phyloP scores from a whole-genome alignment of 1,284 basidiomycete genomes.

The Sutorius eximius region DNA sequence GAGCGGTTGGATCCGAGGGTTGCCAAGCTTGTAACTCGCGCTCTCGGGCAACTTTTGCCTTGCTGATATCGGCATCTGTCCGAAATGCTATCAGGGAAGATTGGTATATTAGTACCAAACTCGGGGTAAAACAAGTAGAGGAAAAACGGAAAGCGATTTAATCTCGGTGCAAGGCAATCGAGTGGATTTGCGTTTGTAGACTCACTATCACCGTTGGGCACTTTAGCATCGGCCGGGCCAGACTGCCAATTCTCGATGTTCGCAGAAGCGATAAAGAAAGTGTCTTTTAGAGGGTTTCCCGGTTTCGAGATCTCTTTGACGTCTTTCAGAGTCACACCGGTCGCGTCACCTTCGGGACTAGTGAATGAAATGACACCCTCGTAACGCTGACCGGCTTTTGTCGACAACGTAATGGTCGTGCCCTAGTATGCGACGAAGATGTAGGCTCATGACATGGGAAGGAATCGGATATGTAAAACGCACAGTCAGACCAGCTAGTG shows the following conservation, averaged over 20 bases:
- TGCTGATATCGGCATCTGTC: constrained; percentile 86
- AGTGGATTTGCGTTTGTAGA: constrained; percentile 12
- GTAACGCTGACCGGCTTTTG: constrained; percentile 66
- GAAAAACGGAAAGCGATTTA: neutral
- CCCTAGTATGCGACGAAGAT: constrained; percentile 46
- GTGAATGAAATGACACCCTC: constrained; percentile 70
- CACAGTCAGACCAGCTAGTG: constrained; percentile 64
- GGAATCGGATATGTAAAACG: constrained; percentile 33
- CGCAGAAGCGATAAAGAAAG: constrained; percentile 63
- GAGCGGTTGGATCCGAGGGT: constrained; percentile 34
- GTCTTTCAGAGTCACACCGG: constrained; percentile 72
- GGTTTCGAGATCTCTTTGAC: constrained; percentile 65
- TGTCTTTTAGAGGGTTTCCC: constrained; percentile 66
- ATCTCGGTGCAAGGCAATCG: neutral
- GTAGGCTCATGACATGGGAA: constrained; percentile 20
- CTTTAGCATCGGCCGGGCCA: constrained; percentile 67
- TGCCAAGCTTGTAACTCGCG: constrained; percentile 88
- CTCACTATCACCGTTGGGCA: constrained; percentile 67
- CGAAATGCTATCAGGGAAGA: constrained; percentile 63
- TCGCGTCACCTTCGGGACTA: constrained; percentile 60
- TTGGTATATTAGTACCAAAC: constrained; percentile 15
- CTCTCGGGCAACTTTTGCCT: constrained; percentile 56
- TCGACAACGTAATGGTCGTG: constrained; percentile 67
- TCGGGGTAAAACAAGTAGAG: neutral
- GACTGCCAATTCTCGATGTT: constrained; percentile 73